These are phyloP conservation scores for Suillus occidentalis DNA, from an alignment of 768 basidiomycete species.

Conservation along the genomic window DNA sequence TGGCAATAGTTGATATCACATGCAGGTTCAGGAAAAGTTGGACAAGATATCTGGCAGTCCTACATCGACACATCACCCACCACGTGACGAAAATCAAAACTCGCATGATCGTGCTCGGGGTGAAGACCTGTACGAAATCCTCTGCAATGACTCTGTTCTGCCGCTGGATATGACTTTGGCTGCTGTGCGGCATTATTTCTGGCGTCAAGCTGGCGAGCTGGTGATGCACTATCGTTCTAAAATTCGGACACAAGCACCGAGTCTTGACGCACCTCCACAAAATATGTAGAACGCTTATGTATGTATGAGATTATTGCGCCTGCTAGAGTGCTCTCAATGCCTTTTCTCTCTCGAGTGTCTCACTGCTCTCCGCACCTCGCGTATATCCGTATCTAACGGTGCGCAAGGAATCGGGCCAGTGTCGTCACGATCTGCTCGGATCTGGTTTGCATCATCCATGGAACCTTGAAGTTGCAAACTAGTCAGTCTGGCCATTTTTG, in stretches of 20 bases:
- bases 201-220: slow-evolving; percentile 74
- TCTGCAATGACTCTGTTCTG: slow-evolving; percentile 84
- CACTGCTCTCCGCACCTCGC: not conserved
- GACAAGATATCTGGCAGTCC: slow-evolving; percentile 50
- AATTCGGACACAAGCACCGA: slow-evolving; percentile 9
- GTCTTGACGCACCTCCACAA: slow-evolving; percentile 7
- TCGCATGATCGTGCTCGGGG: slow-evolving; percentile 35
- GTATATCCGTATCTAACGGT: not conserved
- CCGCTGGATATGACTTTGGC: slow-evolving; percentile 89
- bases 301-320: not conserved
- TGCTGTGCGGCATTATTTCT: slow-evolving; percentile 86
- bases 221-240: slow-evolving; percentile 74
- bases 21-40: slow-evolving; percentile 81
- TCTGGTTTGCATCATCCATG: no score
- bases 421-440: not conserved
- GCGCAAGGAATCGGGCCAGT: not conserved
- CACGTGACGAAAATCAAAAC: slow-evolving; percentile 38
- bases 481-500: no score
- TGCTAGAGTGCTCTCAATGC: not conserved
- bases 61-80: slow-evolving; percentile 25
- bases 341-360: not conserved
- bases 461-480: no score
- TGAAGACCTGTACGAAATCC: slow-evolving; percentile 81
- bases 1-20: slow-evolving; percentile 11
- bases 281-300: not conserved